Percentiles rank a stretch among this genome's conserved stretches.
These are phyloP conservation scores for Phytopythium cucurbitacearum DNA, from an alignment of 352 stramenopile genomes.

Conservation along the genomic window DNA sequence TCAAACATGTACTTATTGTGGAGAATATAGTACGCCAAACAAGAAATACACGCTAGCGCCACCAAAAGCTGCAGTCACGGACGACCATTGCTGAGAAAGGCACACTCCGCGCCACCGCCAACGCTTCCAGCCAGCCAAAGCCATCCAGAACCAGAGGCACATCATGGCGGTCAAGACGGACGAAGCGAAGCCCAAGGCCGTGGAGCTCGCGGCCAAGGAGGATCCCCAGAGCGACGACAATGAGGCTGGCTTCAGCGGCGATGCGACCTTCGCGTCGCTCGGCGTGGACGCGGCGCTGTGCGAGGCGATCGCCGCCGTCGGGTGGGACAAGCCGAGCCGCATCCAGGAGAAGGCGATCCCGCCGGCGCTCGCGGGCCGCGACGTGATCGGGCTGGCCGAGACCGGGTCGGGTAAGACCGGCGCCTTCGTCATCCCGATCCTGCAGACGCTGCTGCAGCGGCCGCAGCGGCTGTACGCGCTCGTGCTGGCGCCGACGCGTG, in stretches of 20 bases:
- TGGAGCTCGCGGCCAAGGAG: slow-evolving; percentile 1
- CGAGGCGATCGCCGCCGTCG: slow-evolving; percentile 89
- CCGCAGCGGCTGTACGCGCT: slow-evolving; percentile 89
- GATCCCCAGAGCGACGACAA: slow-evolving; percentile 3
- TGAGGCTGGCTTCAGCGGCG: slow-evolving; percentile 56
- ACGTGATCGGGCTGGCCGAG: slow-evolving; percentile 97
- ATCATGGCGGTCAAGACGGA: not conserved
- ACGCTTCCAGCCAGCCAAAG: slow-evolving; percentile 2
- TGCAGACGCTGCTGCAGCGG: slow-evolving; percentile 90
- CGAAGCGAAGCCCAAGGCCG: not conserved
- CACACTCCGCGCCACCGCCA: not conserved
- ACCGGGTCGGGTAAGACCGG: slow-evolving; percentile 95
- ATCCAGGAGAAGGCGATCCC: slow-evolving; percentile 96
- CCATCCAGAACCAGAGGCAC: not conserved
- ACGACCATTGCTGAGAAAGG: not conserved
- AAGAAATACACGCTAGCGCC: not conserved
- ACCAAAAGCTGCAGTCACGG: slow-evolving; percentile 1
- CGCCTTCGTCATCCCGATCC: slow-evolving; percentile 93
- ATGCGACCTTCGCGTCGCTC: slow-evolving; percentile 86
- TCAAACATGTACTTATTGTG: not conserved
- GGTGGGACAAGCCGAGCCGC: slow-evolving; percentile 91
- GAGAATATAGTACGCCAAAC: not conserved
- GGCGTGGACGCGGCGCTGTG: slow-evolving; percentile 90
- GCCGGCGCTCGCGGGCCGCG: slow-evolving; percentile 88
- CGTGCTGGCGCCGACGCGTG: slow-evolving; percentile 91